phyloP scores from a whole-genome alignment of 805 yeast genomes.

The Priceomyces fermenticarens region DNA sequence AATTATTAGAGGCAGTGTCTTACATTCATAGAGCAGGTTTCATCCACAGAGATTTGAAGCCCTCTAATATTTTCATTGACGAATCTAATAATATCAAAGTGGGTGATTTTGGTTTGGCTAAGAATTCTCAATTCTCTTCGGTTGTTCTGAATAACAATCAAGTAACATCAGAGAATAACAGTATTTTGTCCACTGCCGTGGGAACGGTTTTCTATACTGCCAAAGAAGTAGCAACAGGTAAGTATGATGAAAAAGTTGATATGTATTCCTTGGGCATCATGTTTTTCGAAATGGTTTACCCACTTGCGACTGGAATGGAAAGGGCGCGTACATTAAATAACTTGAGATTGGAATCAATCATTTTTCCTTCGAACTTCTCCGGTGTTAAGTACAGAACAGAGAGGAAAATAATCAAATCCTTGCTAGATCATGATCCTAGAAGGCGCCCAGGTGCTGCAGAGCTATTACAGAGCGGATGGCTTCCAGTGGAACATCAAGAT shows the following conservation, averaged over 20 bases:
- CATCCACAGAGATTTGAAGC: constrained; percentile 92
- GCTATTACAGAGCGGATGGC: constrained; percentile 72
- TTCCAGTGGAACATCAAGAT: constrained; percentile 89
- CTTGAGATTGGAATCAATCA: constrained; percentile 55
- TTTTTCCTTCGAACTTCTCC: constrained; percentile 71
- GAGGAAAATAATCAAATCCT: constrained; percentile 58
- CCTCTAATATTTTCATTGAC: constrained; percentile 94
- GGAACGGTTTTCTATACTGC: constrained; percentile 96
- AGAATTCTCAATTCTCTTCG: constrained; percentile 62
- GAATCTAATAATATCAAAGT: constrained; percentile 83
- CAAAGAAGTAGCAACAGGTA: constrained; percentile 73
- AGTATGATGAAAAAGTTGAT: constrained; percentile 92
- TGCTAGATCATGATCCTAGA: constrained; percentile 77
- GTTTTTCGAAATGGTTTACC: constrained; percentile 90
- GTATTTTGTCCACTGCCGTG: constrained; percentile 85
- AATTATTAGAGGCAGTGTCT: constrained; percentile 81
- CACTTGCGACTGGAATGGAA: constrained; percentile 91
- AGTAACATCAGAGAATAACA: constrained; percentile 37
- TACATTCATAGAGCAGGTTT: constrained; percentile 93
- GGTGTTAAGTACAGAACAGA: constrained; percentile 52
- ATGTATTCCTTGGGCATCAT: constrained; percentile 94
- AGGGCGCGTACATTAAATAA: constrained; percentile 69
- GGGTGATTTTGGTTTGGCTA: constrained; percentile 97
- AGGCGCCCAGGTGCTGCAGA: constrained; percentile 78
- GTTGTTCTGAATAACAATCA: constrained; percentile 38